Evolutionary conservation across 75 land plant genomes (phyloP).

Genomic region (Pinus taeda): DNA sequence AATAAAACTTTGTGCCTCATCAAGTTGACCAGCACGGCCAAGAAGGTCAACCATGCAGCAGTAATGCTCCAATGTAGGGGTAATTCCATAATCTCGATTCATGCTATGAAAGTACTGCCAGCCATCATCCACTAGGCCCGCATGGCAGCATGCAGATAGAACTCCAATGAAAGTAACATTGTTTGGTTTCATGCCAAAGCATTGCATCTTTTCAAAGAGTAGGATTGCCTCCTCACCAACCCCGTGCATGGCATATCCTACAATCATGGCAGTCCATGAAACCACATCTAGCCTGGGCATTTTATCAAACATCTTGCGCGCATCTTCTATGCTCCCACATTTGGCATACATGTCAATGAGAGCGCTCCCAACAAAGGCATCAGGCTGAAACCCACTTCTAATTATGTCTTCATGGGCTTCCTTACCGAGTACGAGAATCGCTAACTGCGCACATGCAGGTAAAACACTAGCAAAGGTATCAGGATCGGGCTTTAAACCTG

Average conservation of each 20-base stretch:
- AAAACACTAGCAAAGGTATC: slow-evolving; percentile 48
- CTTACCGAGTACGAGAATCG: slow-evolving; percentile 49
- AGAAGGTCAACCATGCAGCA: slow-evolving; percentile 27
- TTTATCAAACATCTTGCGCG: slow-evolving; percentile 23
- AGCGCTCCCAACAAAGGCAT: slow-evolving; percentile 32
- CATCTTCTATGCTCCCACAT: slow-evolving; percentile 24
- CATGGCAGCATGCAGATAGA: slow-evolving; percentile 28
- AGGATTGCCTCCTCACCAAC: not conserved
- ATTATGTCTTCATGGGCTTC: slow-evolving; percentile 51
- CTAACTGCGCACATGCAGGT: slow-evolving; percentile 56
- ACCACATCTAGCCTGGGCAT: slow-evolving; percentile 16
- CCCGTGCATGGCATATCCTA: slow-evolving; percentile 23
- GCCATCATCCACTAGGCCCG: slow-evolving; percentile 12
- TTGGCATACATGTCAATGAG: slow-evolving; percentile 32
- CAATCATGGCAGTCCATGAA: slow-evolving; percentile 19
- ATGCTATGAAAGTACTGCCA: slow-evolving; percentile 12
- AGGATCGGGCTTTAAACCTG: slow-evolving; percentile 25
- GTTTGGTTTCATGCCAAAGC: slow-evolving; percentile 32
- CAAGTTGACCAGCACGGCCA: slow-evolving; percentile 24
- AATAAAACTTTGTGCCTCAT: slow-evolving; percentile 19
- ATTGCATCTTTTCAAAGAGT: slow-evolving; percentile 21
- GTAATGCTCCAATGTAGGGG: slow-evolving; percentile 18
- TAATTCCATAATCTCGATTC: slow-evolving; percentile 6
- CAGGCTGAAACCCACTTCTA: slow-evolving; percentile 31
- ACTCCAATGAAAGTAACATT: slow-evolving; percentile 23